A percentile compares a stretch with the other conserved stretches of the same genome.
These are phyloP conservation scores for Exophiala sideris DNA, from an alignment of 2,329 filamentous ascomycete genomes.

Conservation along the genomic window DNA sequence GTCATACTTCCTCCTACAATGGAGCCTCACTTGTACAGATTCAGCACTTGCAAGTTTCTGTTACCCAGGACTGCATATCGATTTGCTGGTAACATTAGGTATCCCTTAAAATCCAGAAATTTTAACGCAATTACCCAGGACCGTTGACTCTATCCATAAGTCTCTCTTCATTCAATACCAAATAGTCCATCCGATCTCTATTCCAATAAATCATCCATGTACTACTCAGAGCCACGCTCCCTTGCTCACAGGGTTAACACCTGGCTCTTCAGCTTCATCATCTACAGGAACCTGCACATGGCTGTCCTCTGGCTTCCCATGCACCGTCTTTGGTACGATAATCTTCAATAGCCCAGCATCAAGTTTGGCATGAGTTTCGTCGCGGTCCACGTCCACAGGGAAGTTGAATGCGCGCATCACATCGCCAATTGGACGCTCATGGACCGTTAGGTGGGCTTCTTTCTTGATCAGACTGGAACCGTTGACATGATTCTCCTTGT, in stretches of 20 bases:
- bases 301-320: constrained; percentile 11
- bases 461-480: not conserved
- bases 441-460: constrained; percentile 21
- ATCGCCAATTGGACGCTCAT: constrained; percentile 25
- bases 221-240: not conserved
- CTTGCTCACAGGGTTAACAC: not conserved
- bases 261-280: not conserved
- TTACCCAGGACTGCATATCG: no score
- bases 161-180: no score
- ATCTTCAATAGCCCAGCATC: constrained; percentile 25
- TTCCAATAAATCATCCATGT: not conserved
- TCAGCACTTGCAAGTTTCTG: no score
- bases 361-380: constrained; percentile 24
- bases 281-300: constrained; percentile 4
- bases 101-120: no score
- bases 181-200: not conserved
- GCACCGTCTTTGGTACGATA: constrained; percentile 23
- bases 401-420: constrained; percentile 26
- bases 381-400: constrained; percentile 26
- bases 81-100: no score
- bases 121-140: no score
- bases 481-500: no score
- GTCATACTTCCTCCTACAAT: no score
- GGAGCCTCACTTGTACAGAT: no score
- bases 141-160: no score